These are phyloP conservation scores for Aspergillus egyptiacus DNA, from an alignment of 495 filamentous ascomycete species.

Conservation along the genomic window DNA sequence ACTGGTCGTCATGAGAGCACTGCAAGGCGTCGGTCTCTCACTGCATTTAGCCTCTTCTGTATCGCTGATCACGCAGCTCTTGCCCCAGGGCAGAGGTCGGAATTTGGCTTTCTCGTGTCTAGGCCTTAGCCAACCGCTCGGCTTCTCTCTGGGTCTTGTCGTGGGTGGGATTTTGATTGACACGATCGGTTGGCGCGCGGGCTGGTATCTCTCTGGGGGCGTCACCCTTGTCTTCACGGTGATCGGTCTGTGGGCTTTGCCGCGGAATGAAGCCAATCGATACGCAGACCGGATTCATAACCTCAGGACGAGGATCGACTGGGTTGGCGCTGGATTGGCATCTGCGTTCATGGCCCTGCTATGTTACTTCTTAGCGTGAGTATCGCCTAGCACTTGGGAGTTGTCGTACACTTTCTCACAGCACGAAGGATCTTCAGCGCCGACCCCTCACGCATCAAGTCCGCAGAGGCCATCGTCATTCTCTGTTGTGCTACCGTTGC, in stretches of 20 bases:
- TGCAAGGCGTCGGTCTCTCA: constrained; percentile 42
- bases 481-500: constrained; percentile 32
- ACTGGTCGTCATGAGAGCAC: constrained; percentile 42
- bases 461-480: constrained; percentile 34
- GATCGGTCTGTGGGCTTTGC: constrained; percentile 8
- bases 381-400: background rate
- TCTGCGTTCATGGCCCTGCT: constrained; percentile 38
- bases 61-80: constrained; percentile 35
- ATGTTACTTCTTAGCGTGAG: constrained; percentile 37
- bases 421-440: constrained; percentile 32
- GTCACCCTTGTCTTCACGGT: constrained; percentile 30
- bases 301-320: constrained; percentile 39
- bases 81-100: constrained; percentile 35
- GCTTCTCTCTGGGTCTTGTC: constrained; percentile 48
- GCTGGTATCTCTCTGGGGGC: constrained; percentile 41
- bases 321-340: constrained; percentile 37
- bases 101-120: constrained; percentile 47
- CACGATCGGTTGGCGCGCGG: constrained; percentile 42
- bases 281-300: constrained; percentile 11
- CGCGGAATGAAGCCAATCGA: background rate
- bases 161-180: constrained; percentile 46
- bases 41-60: constrained; percentile 46
- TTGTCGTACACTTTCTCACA: background rate
- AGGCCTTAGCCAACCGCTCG: constrained; percentile 42
- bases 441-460: constrained; percentile 29